These are phyloP conservation scores for Leersia perrieri DNA, from an alignment of 176 grass and related monocot genomes.

Conservation along the genomic window DNA sequence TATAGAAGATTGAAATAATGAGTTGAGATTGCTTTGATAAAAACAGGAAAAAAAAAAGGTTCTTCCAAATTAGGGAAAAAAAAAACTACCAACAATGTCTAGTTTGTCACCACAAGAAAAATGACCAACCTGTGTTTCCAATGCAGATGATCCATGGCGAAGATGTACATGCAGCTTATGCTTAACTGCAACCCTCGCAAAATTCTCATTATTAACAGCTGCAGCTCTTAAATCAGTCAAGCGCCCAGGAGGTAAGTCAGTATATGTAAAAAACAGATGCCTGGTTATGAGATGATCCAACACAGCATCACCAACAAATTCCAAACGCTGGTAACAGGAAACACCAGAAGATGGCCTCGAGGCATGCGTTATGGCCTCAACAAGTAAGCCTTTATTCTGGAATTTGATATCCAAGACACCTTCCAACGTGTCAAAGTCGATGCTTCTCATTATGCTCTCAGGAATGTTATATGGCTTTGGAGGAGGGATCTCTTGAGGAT, in stretches of 20 bases:
- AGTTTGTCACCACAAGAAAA: background rate
- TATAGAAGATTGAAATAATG: slow-evolving; percentile 37
- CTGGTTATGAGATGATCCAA: slow-evolving; percentile 96
- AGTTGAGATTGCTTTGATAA: slow-evolving; percentile 33
- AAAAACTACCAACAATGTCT: slow-evolving; percentile 28
- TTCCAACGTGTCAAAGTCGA: slow-evolving; percentile 84
- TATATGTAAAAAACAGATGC: slow-evolving; percentile 93
- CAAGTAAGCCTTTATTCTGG: slow-evolving; percentile 70
- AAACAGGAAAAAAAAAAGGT: slow-evolving; percentile 11
- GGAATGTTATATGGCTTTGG: slow-evolving; percentile 84
- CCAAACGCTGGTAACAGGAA: slow-evolving; percentile 94
- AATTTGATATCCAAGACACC: slow-evolving; percentile 67
- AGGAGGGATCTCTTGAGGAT: slow-evolving; percentile 63
- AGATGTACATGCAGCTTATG: slow-evolving; percentile 85
- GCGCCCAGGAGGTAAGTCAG: slow-evolving; percentile 86
- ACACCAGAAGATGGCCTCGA: slow-evolving; percentile 94
- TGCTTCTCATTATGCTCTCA: slow-evolving; percentile 77
- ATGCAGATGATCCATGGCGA: slow-evolving; percentile 91
- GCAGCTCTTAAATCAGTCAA: slow-evolving; percentile 93
- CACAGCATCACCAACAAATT: slow-evolving; percentile 99
- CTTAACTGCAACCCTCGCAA: slow-evolving; percentile 89
- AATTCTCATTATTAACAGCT: slow-evolving; percentile 98
- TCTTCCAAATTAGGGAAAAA: slow-evolving; percentile 15
- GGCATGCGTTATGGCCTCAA: slow-evolving; percentile 96
- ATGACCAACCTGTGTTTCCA: slow-evolving; percentile 79